These are phyloP conservation scores for Cairneyella variabilis DNA, from an alignment of 495 filamentous ascomycete species.

Conservation along the genomic window DNA sequence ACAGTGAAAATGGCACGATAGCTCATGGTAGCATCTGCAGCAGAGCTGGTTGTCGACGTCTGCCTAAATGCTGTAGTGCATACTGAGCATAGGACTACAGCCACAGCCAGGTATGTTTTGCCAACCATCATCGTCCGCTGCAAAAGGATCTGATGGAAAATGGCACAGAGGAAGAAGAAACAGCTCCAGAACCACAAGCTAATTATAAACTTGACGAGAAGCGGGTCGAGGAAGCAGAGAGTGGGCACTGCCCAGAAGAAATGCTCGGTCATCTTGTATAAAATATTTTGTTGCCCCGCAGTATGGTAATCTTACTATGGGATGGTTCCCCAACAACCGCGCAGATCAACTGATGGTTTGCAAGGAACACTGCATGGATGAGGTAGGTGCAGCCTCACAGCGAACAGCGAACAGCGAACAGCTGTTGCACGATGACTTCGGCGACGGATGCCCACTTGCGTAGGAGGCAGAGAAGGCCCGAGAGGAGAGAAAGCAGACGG, in stretches of 20 bases:
- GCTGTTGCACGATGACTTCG: too few relatives aligned
- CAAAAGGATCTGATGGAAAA: not conserved
- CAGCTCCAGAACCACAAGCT: constrained; percentile 5
- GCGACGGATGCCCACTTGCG: too few relatives aligned
- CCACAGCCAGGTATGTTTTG: not conserved
- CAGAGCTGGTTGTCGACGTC: not conserved
- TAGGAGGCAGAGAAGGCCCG: not conserved
- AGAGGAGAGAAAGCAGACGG: not conserved
- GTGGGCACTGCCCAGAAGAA: not conserved
- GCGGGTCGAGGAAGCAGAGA: not conserved
- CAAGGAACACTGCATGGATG: too few relatives aligned
- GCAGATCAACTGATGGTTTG: too few relatives aligned
- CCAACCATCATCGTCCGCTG: constrained; percentile 1
- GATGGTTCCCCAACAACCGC: not conserved
- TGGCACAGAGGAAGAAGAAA: not conserved
- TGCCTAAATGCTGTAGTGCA: constrained; percentile 8
- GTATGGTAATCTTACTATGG: too few relatives aligned
- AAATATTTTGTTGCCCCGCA: too few relatives aligned
- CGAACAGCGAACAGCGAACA: too few relatives aligned
- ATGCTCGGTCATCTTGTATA: not conserved
- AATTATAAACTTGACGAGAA: not conserved
- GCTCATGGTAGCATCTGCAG: constrained; percentile 8
- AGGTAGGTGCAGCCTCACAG: too few relatives aligned
- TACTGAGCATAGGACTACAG: not conserved
- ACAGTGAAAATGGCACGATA: constrained; percentile 44